Base-by-base conservation (phyloP, 164 flowering plant genomes). In the Aristolochia contorta region DNA sequence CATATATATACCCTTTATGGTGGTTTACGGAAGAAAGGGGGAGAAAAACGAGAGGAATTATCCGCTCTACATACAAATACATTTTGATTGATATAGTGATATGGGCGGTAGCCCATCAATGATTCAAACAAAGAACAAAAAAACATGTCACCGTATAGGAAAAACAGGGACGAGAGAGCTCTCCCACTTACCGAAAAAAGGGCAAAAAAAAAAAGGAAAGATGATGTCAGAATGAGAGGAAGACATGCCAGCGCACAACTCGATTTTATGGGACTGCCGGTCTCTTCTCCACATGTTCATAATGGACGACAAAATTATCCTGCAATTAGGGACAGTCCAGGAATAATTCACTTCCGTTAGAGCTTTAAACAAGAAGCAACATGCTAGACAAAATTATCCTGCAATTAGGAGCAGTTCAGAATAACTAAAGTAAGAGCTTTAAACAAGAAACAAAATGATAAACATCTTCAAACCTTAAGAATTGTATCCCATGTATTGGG, bases 281-380 rank as follows among this genome's bases (percentile, higher is more conserved):
- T 70, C 74, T 68, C 65, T 72, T 74, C 67, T 79, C 82, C 57
- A 79, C 6, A 64, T 54, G 1, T 0, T 79, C 80, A 24, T 74
- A 77, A 14, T 72, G 52, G 61, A 79, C 63, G 7, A 79, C 70
- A 25, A 74, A 60, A 51, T 77, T 77, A 61, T 79, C 82, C 78
- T 74, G 82, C 70, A 65, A 47, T 18, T 13, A 10, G 10, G 0
- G 43, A 7, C 13, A 46, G 7, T 56, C 48, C 56, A 55, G n/a
- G 58, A 7, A 20, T 18, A 37, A 20, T n/a, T 12, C 3, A 23
- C 32, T 24, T 16, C 14, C 9, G 4, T 8, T 21, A 14, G 6
- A 63, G 20, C 22, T 12, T 7, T 18, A 19, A 18, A 53, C n/a
- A 52, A 27, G 56, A 32, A 2, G 30, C 30, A 48, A 14, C 8